These are phyloP conservation scores for Nothophoma quercina DNA, from an alignment of 2,329 filamentous ascomycete genomes.

Conservation along the genomic window DNA sequence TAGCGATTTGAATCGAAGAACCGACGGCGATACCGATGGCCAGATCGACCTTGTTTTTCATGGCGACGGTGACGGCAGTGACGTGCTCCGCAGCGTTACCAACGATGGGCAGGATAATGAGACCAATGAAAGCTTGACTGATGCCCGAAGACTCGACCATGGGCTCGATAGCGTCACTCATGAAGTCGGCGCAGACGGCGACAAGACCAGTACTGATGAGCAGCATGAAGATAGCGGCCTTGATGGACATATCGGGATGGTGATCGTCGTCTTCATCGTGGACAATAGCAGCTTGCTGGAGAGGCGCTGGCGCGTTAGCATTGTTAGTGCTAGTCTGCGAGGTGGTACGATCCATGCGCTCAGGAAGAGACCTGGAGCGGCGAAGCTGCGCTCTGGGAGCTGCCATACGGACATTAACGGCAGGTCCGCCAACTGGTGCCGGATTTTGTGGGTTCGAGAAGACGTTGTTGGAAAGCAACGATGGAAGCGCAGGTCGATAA, in stretches of 20 bases:
- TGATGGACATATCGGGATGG: constrained; percentile 61
- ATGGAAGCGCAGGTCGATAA: constrained; percentile 67
- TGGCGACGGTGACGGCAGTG: constrained; percentile 79
- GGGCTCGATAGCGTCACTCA: constrained; percentile 75
- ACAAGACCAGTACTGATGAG: constrained; percentile 63
- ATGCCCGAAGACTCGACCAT: constrained; percentile 68
- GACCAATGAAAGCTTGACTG: constrained; percentile 77
- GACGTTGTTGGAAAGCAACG: constrained; percentile 74
- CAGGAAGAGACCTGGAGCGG: constrained; percentile 47
- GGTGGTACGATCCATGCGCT: constrained; percentile 41
- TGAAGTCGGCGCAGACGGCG: constrained; percentile 73
- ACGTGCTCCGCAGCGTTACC: constrained; percentile 84
- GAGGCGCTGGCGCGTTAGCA: constrained; percentile 26
- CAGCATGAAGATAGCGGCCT: constrained; percentile 63
- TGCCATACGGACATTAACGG: constrained; percentile 43
- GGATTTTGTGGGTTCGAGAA: constrained; percentile 60
- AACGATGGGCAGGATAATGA: constrained; percentile 83
- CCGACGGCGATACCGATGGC: constrained; percentile 83
- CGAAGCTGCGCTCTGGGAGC: constrained; percentile 40
- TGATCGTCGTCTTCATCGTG: constrained; percentile 39
- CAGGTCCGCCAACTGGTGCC: constrained; percentile 39
- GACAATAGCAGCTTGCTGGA: constrained; percentile 28
- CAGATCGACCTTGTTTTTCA: constrained; percentile 86
- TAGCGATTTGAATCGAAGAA: constrained; percentile 79
- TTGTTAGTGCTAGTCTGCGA: constrained; percentile 28